Conservation (phyloP, 1,284 basidiomycete species). For the Cerioporus squamosus region DNA sequence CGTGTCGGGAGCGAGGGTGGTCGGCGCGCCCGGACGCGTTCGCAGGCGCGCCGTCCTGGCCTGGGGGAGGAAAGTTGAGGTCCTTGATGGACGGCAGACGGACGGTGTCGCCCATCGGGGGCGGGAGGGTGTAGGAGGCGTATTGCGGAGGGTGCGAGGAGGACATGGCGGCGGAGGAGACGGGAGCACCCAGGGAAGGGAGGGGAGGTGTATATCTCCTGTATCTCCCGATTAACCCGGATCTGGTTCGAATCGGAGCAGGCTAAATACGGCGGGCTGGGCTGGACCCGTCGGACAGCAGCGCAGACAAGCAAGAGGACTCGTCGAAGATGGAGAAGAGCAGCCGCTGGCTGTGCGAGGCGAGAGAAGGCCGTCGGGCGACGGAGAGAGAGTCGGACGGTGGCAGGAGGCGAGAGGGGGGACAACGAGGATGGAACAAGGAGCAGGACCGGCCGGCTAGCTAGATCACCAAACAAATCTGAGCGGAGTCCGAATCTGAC, state of each 20-base stretch:
- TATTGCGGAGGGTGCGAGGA: constrained; percentile 37
- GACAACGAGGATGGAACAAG: too few relatives aligned
- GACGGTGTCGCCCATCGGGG: constrained; percentile 44
- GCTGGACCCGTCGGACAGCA: background rate
- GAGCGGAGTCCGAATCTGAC: constrained; percentile 31
- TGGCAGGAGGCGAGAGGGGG: constrained; percentile 22
- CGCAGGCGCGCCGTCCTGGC: constrained; percentile 33
- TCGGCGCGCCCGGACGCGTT: constrained; percentile 22
- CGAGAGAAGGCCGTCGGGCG: background rate
- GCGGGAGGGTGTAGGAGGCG: constrained; percentile 36
- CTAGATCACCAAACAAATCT: constrained; percentile 34
- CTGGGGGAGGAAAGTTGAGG: constrained; percentile 55
- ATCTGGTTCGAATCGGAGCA: constrained; percentile 27
- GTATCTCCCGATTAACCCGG: constrained; percentile 36
- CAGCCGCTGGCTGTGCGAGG: constrained; percentile 2
- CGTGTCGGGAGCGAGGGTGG: constrained; percentile 28
- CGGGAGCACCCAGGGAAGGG: constrained; percentile 17
- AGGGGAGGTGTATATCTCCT: constrained; percentile 25
- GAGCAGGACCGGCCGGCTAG: constrained; percentile 25
- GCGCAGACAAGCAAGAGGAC: background rate
- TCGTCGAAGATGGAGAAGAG: background rate
- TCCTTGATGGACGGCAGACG: constrained; percentile 71
- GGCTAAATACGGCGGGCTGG: constrained; percentile 15
- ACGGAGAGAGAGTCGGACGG: constrained; percentile 7
- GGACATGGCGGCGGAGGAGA: constrained; percentile 34